Percentiles rank a stretch among this genome's conserved stretches.
Evolutionary conservation across 2,329 filamentous ascomycete species (phyloP).

Genomic region (Fusarium sp.): DNA sequence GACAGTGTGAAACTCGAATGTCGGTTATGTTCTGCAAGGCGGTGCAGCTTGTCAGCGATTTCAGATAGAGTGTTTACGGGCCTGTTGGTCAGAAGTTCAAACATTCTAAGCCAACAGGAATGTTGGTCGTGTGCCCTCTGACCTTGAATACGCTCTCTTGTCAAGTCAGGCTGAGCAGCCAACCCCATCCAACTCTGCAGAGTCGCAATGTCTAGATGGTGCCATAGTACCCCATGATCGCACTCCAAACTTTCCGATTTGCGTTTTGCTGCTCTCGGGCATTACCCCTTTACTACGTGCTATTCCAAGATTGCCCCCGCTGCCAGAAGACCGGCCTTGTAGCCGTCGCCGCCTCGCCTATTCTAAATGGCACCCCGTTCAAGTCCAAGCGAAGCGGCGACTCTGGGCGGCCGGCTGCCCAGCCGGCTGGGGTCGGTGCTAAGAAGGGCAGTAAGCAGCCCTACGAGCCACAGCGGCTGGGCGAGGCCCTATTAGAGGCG

Average conservation of each 20-base stretch:
- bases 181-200: background rate
- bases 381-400: slow-evolving; percentile 21
- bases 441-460: slow-evolving; percentile 29
- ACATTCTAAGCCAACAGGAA: background rate
- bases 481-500: background rate
- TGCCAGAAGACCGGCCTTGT: slow-evolving; percentile 1
- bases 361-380: slow-evolving; percentile 21
- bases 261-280: slow-evolving; percentile 1
- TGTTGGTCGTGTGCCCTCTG: background rate
- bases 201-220: slow-evolving; percentile 23
- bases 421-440: background rate
- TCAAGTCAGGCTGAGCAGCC: background rate
- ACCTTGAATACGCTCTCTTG: background rate
- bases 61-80: slow-evolving; percentile 9
- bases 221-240: slow-evolving; percentile 29
- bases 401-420: background rate
- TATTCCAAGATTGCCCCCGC: slow-evolving; percentile 13
- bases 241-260: slow-evolving; percentile 24
- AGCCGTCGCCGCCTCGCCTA: slow-evolving; percentile 33
- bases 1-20: slow-evolving; percentile 4
- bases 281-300: background rate
- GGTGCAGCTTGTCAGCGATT: slow-evolving; percentile 13
- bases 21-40: background rate
- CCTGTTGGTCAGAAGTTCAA: background rate
- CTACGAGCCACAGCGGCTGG: slow-evolving; percentile 37